Conservation (phyloP, 495 filamentous ascomycete genomes). For the Aspergillus ellipticus region DNA sequence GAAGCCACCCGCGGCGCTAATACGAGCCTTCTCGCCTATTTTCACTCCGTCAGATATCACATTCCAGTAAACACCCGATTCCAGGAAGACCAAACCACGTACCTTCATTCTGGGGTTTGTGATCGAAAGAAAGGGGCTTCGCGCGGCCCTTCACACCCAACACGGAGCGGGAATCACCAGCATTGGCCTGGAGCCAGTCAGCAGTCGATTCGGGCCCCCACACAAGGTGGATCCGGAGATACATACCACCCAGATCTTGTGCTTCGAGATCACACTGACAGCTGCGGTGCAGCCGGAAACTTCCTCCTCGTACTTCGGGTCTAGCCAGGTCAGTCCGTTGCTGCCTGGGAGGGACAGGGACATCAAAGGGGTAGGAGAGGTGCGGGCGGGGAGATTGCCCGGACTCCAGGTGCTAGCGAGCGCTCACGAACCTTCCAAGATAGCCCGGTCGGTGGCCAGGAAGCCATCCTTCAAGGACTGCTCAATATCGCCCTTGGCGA, state of each 20-base stretch:
- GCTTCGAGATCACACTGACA: conserved; percentile 77
- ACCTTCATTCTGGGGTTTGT: conserved; percentile 99
- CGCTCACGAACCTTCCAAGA: conserved; percentile 72
- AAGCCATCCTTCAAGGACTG: conserved; percentile 98
- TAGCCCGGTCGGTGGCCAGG: conserved; percentile 90
- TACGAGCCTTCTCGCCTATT: conserved; percentile 93
- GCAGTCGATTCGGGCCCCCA: not conserved
- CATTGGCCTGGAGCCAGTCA: conserved; percentile 68
- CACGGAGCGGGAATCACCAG: conserved; percentile 91
- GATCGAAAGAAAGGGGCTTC: conserved; percentile 94
- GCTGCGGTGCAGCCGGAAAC: conserved; percentile 97
- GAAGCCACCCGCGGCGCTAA: conserved; percentile 92
- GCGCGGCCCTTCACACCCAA: conserved; percentile 93
- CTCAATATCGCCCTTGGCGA: conserved; percentile 85
- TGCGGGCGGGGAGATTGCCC: conserved; percentile 8
- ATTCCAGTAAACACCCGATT: conserved; percentile 1
- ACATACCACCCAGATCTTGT: conserved; percentile 93
- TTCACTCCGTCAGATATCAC: not conserved
- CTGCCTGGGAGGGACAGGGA: not conserved
- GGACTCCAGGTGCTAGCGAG: not conserved
- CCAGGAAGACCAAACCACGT: not conserved
- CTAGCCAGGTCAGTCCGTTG: conserved; percentile 44
- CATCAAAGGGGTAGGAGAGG: not conserved
- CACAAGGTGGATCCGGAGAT: not conserved
- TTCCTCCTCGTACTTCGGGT: conserved; percentile 94